phyloP scores from a whole-genome alignment of 768 basidiomycete genomes.

The Suillus placidus region DNA sequence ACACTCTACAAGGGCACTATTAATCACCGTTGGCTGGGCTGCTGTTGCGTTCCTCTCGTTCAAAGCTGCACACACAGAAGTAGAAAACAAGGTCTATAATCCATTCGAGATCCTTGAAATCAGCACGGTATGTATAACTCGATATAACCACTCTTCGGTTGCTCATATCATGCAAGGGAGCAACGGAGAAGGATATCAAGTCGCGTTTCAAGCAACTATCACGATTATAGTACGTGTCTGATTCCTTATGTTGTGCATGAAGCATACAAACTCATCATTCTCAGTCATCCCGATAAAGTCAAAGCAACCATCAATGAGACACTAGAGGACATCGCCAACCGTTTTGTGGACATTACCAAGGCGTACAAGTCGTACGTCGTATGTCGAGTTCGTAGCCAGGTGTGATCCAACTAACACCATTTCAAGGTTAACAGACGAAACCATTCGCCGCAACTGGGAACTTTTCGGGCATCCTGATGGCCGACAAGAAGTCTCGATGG shows the following conservation, averaged over 20 bases:
- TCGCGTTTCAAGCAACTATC: slow-evolving; percentile 93
- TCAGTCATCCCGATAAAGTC: slow-evolving; percentile 96
- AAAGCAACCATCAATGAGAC: slow-evolving; percentile 81
- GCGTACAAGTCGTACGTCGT: slow-evolving; percentile 88
- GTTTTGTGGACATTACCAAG: slow-evolving; percentile 93
- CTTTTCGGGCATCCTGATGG: slow-evolving; percentile 95
- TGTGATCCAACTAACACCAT: slow-evolving; percentile 2
- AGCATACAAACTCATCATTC: slow-evolving; percentile 7
- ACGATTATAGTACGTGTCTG: slow-evolving; percentile 66
- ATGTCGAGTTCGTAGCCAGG: not conserved
- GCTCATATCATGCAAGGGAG: slow-evolving; percentile 44
- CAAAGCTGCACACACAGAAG: slow-evolving; percentile 54
- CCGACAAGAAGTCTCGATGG: slow-evolving; percentile 91
- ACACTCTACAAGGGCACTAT: slow-evolving; percentile 48
- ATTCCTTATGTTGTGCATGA: not conserved
- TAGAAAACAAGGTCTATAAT: slow-evolving; percentile 79
- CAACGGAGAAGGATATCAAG: slow-evolving; percentile 90
- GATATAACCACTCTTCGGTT: not conserved
- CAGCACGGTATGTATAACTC: slow-evolving; percentile 47
- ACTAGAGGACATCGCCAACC: slow-evolving; percentile 79
- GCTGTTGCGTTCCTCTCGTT: slow-evolving; percentile 69
- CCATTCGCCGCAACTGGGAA: slow-evolving; percentile 86
- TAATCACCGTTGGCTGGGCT: slow-evolving; percentile 75
- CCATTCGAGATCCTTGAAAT: slow-evolving; percentile 95
- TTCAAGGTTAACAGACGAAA: slow-evolving; percentile 84